Evolutionary conservation across 176 grass and related monocot genomes (phyloP), one percentile per base, ranked within the genome.

Genomic region (Carex kokanica): DNA sequence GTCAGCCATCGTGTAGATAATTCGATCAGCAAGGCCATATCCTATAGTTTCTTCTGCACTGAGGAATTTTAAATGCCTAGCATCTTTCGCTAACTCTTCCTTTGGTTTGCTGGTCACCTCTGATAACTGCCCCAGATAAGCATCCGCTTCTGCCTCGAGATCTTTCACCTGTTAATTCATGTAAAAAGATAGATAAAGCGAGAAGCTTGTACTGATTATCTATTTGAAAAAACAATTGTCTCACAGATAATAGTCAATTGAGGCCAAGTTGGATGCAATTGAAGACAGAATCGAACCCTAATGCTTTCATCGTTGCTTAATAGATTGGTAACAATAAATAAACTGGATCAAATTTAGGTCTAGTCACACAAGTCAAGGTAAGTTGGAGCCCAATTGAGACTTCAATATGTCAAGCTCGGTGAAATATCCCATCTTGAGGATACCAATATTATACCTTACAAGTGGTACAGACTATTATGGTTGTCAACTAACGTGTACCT

Each of bases 11-110:
- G 95, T 87, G 55, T 93, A 60, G 38, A 98, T 71, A 51, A 95
- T 90, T 4, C 74, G 92, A 79, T 95, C 95, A n/a, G 90, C 95
- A 64, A 98, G 84, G 8, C 95, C 95, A 73, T 95, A 95, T 40
- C 90, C 89, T 32, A 95, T 91, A 58, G 95, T 90, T 79, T 98
- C 88, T 49, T 95, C 83, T 1, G 90, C 87, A 12, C 85, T 70
- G 92, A 95, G 95, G 78, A 88, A 93, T 87, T 87, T 98, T 0
- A 83, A 85, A 57, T 90, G 86, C 55, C 86, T 88, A 0, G 94
- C 87, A 71, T 90, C 94, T 61, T 95, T 90, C 8, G 84, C 72
- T 2, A 98, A 86, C 85, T 93, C 96, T 86, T 98, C 91, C 82
- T 90, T 93, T 0, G 91, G 82, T 87, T 91, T 95, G 55, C 91